A percentile compares a stretch with the other conserved stretches of the same genome.
phyloP scores from a whole-genome alignment of 768 basidiomycete species.

The Suillus sp. region DNA sequence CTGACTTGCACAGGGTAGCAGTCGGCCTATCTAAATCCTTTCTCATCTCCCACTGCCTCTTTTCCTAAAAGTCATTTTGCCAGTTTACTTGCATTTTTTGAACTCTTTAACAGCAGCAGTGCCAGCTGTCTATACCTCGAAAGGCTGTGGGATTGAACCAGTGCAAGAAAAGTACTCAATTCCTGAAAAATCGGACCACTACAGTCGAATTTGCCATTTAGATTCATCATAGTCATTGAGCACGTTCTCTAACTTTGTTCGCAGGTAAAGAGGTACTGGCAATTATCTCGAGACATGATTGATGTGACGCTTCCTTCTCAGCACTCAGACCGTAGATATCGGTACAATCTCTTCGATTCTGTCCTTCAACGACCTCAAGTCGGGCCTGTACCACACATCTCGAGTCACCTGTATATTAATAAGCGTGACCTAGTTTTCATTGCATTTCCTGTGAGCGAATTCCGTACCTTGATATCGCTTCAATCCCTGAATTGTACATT shows the following conservation, averaged over 20 bases:
- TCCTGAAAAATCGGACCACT: not conserved
- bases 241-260: not conserved
- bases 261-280: not conserved
- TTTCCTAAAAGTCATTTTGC: not conserved
- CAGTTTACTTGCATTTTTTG: slow-evolving; percentile 3
- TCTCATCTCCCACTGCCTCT: slow-evolving; percentile 21
- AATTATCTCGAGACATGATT: not conserved
- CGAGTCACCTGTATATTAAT: slow-evolving; percentile 21
- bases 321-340: slow-evolving; percentile 13
- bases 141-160: slow-evolving; percentile 1
- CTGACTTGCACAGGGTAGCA: slow-evolving; percentile 9
- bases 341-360: slow-evolving; percentile 4
- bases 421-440: slow-evolving; percentile 9
- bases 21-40: slow-evolving; percentile 17
- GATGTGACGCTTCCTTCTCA: slow-evolving; percentile 10
- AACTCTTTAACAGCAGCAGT: not conserved
- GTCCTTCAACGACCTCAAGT: slow-evolving; percentile 4
- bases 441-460: slow-evolving; percentile 17
- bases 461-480: slow-evolving; percentile 11
- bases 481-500: slow-evolving; percentile 13
- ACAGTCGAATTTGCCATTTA: not conserved
- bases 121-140: not conserved
- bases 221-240: not conserved
- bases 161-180: not conserved
- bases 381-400: slow-evolving; percentile 11